Conservation (phyloP, 768 basidiomycete species). For the Leccinum barrowsii region DNA sequence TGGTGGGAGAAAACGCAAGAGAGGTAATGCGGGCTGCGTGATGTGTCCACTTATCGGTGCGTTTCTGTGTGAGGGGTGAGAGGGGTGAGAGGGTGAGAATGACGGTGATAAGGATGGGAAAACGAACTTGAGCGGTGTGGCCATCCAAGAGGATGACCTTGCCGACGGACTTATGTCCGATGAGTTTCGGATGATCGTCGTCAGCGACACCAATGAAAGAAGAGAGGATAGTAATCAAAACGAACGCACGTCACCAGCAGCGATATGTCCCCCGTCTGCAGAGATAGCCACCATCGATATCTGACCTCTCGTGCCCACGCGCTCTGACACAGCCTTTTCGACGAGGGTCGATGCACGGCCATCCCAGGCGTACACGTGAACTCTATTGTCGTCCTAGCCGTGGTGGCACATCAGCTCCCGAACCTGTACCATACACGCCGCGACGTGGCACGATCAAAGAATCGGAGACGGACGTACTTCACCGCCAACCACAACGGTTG, state of each 20-base stretch:
- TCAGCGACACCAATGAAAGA: not conserved
- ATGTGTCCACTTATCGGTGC: constrained; percentile 80
- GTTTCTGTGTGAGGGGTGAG: constrained; percentile 36
- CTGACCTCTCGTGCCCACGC: constrained; percentile 53
- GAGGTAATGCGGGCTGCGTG: constrained; percentile 81
- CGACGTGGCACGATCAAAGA: not conserved
- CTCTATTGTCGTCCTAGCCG: constrained; percentile 61
- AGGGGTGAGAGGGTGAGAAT: not conserved
- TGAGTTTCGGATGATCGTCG: not conserved
- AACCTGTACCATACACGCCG: not conserved
- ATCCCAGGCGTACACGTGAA: constrained; percentile 72
- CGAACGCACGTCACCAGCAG: constrained; percentile 76
- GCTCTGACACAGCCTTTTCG: constrained; percentile 56
- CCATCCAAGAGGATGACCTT: constrained; percentile 79
- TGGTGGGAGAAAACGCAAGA: constrained; percentile 38
- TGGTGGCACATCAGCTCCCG: not conserved
- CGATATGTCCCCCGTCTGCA: constrained; percentile 69
- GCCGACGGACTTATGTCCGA: constrained; percentile 59
- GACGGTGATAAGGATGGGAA: not conserved
- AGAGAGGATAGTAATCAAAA: not conserved
- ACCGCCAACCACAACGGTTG: constrained; percentile 66
- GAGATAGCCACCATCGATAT: constrained; percentile 79
- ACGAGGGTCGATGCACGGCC: constrained; percentile 48
- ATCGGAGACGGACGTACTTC: constrained; percentile 48
- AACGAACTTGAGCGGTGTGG: constrained; percentile 48